These are phyloP conservation scores for Trypanosoma platydactyli DNA, from an alignment of 208 protist genomes.

Conservation along the genomic window DNA sequence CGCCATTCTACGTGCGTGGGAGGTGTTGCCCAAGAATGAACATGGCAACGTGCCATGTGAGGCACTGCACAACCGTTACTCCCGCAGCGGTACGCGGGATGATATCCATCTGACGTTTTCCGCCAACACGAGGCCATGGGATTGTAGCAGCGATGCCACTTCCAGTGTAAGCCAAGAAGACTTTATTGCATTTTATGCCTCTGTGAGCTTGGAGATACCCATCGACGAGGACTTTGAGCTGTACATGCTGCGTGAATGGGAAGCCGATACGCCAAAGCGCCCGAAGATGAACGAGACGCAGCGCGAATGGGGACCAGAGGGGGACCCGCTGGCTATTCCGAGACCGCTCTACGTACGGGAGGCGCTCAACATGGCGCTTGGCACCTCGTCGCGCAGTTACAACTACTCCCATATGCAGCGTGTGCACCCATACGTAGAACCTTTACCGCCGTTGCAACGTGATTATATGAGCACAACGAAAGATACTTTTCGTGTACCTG, in stretches of 20 bases:
- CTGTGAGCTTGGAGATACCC: conserved; percentile 47
- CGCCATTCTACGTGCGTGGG: conserved; percentile 69
- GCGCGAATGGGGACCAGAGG: conserved; percentile 68
- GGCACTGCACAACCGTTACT: conserved; percentile 36
- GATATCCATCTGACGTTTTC: conserved; percentile 21
- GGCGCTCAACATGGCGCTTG: conserved; percentile 57
- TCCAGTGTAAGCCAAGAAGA: conserved; percentile 41
- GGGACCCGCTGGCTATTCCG: conserved; percentile 63
- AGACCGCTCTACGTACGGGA: conserved; percentile 60
- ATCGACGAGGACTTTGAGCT: conserved; percentile 77
- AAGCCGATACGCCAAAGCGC: conserved; percentile 46
- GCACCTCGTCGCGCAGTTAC: conserved; percentile 60
- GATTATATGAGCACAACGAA: conserved; percentile 57
- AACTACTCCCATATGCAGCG: conserved; percentile 83
- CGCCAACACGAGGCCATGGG: not conserved
- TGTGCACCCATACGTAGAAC: conserved; percentile 55
- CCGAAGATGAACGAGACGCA: conserved; percentile 68
- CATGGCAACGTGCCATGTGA: conserved; percentile 35
- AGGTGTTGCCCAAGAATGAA: conserved; percentile 39
- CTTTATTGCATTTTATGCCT: conserved; percentile 80
- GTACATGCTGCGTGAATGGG: conserved; percentile 67
- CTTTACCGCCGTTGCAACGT: conserved; percentile 69
- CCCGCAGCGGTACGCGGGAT: conserved; percentile 8
- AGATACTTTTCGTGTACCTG: conserved; percentile 36
- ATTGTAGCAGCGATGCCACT: conserved; percentile 8